Base-by-base conservation (phyloP, 352 stramenopile genomes). In the Phytophthora colocasiae region DNA sequence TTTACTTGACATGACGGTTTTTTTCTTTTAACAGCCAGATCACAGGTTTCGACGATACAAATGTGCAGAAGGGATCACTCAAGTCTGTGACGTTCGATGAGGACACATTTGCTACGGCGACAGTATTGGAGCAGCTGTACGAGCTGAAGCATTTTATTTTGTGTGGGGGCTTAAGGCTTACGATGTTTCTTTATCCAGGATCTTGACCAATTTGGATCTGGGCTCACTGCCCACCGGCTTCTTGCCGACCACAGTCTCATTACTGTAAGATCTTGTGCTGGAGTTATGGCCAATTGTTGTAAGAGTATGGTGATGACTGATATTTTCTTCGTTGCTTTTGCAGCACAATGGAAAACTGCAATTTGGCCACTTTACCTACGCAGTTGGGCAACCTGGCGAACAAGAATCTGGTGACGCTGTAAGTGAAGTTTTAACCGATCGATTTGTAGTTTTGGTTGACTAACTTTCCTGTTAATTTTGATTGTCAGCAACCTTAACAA, bases 301-400 rank as follows among this genome's bases (percentile, higher is more conserved):
- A 47, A 31, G 61, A 24, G 36, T 19, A 46, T 12, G 29, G 24
- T 58, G 58, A 10, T 9, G 10, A 34, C n/a, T 63, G 46, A 69
- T 32, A 4, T 41, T 41, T 36, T 8, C 9, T 36, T 36, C 8
- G 17, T 41, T 36, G 14, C 17, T 34, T 40, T 29, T 15, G 8
- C 36, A 92, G 83, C 15, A 76, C 77, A 1, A 77, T 93, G 63
- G 75, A 91, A 24, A 93, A 93, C 66, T 93, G 85, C 65, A 81
- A 83, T 44, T 69, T 93, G 49, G 81, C 56, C 22, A 70, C 60
- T 22, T 45, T 93, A 17, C 81, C 85, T 11, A 49, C 57, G 1
- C 75, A 90, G 43, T 63, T 93, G 17, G 68, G 59, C 27, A 69
- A 69, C 41, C 75, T 91, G 31, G 66, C 65, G n/a, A 66, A 51